A percentile compares a stretch with the other conserved stretches of the same genome.
phyloP scores from a whole-genome alignment of 202 grass and related monocot species.

The Musa balbisiana region DNA sequence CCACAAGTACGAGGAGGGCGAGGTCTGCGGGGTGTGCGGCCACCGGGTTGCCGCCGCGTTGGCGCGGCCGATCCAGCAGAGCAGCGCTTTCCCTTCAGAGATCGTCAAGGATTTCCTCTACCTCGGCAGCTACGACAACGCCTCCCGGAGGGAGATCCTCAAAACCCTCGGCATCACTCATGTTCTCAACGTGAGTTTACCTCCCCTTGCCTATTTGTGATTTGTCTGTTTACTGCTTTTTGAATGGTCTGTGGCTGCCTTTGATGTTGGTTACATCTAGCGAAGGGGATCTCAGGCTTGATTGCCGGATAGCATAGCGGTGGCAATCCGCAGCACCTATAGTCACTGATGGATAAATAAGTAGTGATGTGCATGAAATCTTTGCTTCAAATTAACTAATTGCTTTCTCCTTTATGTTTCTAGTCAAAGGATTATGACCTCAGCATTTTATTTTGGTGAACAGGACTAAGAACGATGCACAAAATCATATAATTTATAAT shows the following conservation, averaged over 20 bases:
- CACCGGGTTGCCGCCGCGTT: constrained; percentile 40
- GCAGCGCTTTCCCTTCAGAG: constrained; percentile 22
- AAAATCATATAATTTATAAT: not conserved
- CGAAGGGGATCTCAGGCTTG: not conserved
- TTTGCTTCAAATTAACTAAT: not conserved
- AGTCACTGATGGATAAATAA: not conserved
- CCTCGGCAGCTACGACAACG: constrained; percentile 94
- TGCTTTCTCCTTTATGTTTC: not conserved
- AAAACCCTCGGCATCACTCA: constrained; percentile 83
- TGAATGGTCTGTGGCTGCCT: not conserved
- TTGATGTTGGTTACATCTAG: not conserved
- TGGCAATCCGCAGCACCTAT: not conserved
- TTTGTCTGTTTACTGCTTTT: not conserved
- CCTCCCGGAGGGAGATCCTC: constrained; percentile 41
- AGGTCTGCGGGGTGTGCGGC: constrained; percentile 87
- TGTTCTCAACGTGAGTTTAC: constrained; percentile 51
- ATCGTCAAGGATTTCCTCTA: constrained; percentile 82
- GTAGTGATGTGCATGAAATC: not conserved
- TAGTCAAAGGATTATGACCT: not conserved
- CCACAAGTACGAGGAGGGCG: constrained; percentile 89
- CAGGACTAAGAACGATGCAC: not conserved
- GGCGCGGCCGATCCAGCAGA: constrained; percentile 13
- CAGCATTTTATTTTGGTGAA: not conserved
- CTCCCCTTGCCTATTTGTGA: not conserved
- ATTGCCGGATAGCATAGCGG: not conserved